Conservation (phyloP, 2,329 filamentous ascomycete genomes). For the Botrytis squamosa region DNA sequence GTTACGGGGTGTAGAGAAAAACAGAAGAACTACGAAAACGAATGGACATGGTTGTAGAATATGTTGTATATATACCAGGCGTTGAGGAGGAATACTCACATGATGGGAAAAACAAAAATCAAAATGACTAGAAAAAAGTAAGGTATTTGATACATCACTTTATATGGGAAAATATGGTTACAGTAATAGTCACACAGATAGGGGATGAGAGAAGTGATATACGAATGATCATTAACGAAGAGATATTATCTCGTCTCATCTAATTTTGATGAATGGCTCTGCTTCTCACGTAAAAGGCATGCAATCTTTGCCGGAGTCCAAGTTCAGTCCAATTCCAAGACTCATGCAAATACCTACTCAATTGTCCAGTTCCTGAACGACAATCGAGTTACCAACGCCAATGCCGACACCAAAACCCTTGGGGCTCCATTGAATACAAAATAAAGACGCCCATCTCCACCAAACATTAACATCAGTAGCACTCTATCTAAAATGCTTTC, state of each 20-base stretch:
- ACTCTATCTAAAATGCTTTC: conserved; percentile 8
- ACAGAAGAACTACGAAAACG: background rate
- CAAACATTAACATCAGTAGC: background rate
- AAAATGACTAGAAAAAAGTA: background rate
- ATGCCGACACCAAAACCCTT: conserved; percentile 12
- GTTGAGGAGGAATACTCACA: conserved; percentile 24
- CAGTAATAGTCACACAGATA: background rate
- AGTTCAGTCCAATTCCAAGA: conserved; percentile 7
- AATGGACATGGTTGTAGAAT: conserved; percentile 4
- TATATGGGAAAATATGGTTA: background rate
- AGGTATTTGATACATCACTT: background rate
- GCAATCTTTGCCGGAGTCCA: conserved; percentile 2
- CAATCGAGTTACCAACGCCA: conserved; percentile 5
- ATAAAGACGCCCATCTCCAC: conserved; percentile 9
- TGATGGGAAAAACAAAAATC: conserved; percentile 7
- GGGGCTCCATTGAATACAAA: conserved; percentile 18
- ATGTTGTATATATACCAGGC: conserved; percentile 27
- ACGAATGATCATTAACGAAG: conserved; percentile 14
- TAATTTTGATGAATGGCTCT: background rate
- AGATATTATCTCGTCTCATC: conserved; percentile 9
- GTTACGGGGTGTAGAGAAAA: background rate
- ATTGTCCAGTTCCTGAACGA: background rate
- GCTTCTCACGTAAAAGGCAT: conserved; percentile 8
- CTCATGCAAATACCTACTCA: background rate
- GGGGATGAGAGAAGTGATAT: conserved; percentile 1